These are phyloP conservation scores for Nicotiana benthamiana DNA, from an alignment of 257 asterid genomes.

Conservation along the genomic window DNA sequence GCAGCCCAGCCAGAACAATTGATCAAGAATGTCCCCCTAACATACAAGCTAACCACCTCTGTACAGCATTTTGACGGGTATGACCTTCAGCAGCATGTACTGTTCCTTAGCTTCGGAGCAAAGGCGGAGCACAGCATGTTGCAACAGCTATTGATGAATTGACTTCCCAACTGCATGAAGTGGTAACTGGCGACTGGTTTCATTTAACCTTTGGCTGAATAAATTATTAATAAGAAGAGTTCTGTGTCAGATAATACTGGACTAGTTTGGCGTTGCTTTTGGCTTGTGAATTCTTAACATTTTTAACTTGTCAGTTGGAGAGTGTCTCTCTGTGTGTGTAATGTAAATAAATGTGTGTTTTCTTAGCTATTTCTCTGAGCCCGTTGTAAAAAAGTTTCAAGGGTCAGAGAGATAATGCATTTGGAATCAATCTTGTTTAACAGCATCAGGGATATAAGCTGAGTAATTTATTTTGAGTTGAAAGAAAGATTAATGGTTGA, in stretches of 20 bases:
- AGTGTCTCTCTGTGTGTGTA: not conserved
- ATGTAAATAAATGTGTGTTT: conserved; percentile 2
- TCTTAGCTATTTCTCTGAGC: not conserved
- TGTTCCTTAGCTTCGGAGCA: not conserved
- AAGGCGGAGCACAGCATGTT: not conserved
- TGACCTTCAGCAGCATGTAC: conserved; percentile 18
- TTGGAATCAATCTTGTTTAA: not conserved
- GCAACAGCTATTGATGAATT: not conserved
- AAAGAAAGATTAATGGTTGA: no score
- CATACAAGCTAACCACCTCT: conserved; percentile 58
- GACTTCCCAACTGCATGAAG: not conserved
- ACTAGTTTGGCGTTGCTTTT: not conserved
- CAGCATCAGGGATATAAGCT: not conserved
- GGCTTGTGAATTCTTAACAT: not conserved
- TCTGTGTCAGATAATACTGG: not conserved
- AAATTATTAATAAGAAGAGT: not conserved
- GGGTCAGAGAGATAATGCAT: not conserved
- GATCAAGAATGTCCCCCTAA: conserved; percentile 60
- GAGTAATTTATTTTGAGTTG: no score
- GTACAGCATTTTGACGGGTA: conserved; percentile 63
- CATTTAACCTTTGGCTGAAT: conserved; percentile 2
- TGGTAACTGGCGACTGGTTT: conserved; percentile 5
- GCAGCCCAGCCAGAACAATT: conserved; percentile 49
- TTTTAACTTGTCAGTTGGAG: not conserved
- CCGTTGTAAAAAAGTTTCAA: not conserved